Evolutionary conservation across 164 flowering plant genomes (phyloP), one percentile per base, ranked within the genome.

Genomic region (Dillenia suffruticosa): DNA sequence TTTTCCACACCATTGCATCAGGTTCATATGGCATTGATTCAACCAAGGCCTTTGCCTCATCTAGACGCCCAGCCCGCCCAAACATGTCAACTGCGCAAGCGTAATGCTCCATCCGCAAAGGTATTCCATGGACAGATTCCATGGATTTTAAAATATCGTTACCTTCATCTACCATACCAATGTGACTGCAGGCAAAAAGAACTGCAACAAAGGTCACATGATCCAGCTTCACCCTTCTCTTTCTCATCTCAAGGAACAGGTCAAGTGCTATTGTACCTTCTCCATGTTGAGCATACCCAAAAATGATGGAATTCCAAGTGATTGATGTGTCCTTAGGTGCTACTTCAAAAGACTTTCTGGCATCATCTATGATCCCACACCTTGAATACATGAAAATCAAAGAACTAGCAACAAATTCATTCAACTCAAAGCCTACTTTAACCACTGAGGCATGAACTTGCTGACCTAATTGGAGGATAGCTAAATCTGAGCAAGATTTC

Each of bases 281-380:
- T 48, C 98, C 98, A 62, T 92, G 86, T 68, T 92, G 98, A 32
- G 96, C 95, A 72, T 86, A 83, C 24, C 83, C 95, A 76, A 89
- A 88, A 44, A 91, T 82, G 26, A 89, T 76, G 0, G 88, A 80
- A 66, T 89, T 91, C 97, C 96, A 89, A 51, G 82, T 68, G 56
- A 89, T 77, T 15, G 97, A 59, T 67, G 72, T 76, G 46, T 74
- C 78, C 69, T 78, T 77, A 9, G 65, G 58, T 32, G 82, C 74
- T 15, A 56, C 81, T 48, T 81, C 82, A 70, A 91, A 91, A 9
- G 83, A 74, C 60, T 63, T 79, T 63, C 75, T 68, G 51, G 98
- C 91, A 76, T 85, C 87, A 55, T 85, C 91, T 56, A 92, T 73
- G 62, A 81, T 61, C 26, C 98, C 98, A 75, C 98, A 90, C 72